A percentile compares a stretch with the other conserved stretches of the same genome.
Conservation (phyloP, 805 yeast species). For the Nakazawaea peltata region DNA sequence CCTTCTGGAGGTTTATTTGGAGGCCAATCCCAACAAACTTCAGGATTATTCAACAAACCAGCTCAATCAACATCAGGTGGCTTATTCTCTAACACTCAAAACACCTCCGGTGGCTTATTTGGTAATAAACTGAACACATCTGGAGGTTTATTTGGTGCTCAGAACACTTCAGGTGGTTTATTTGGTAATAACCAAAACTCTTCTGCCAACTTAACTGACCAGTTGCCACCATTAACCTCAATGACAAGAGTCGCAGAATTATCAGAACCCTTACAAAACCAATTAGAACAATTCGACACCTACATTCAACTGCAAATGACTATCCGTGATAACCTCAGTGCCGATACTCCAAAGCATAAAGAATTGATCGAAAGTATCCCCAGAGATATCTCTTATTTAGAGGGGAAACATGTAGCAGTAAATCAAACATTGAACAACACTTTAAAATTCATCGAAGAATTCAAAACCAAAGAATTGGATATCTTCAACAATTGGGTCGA, state of each 20-base stretch:
- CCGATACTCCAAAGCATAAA: conserved; percentile 53
- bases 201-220: conserved; percentile 13
- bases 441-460: conserved; percentile 33
- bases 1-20: conserved; percentile 23
- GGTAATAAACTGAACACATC: conserved; percentile 19
- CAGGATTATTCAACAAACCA: too few relatives aligned
- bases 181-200: conserved; percentile 14
- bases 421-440: conserved; percentile 54
- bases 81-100: conserved; percentile 13
- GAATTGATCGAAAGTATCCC: conserved; percentile 65
- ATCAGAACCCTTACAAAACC: conserved; percentile 62
- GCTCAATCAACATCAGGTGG: conserved; percentile 11
- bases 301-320: conserved; percentile 69
- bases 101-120: conserved; percentile 23
- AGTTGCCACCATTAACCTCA: conserved; percentile 48
- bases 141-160: conserved; percentile 16
- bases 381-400: conserved; percentile 57
- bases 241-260: conserved; percentile 71
- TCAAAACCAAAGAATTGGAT: conserved; percentile 31
- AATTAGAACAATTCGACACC: conserved; percentile 61
- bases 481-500: conserved; percentile 30
- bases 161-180: conserved; percentile 22
- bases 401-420: conserved; percentile 52
- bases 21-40: conserved; percentile 7
- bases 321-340: conserved; percentile 59